A percentile compares a stretch with the other conserved stretches of the same genome.
These are phyloP conservation scores for Dissophora ornata DNA, from an alignment of 192 early-diverging fungal species.

Conservation along the genomic window DNA sequence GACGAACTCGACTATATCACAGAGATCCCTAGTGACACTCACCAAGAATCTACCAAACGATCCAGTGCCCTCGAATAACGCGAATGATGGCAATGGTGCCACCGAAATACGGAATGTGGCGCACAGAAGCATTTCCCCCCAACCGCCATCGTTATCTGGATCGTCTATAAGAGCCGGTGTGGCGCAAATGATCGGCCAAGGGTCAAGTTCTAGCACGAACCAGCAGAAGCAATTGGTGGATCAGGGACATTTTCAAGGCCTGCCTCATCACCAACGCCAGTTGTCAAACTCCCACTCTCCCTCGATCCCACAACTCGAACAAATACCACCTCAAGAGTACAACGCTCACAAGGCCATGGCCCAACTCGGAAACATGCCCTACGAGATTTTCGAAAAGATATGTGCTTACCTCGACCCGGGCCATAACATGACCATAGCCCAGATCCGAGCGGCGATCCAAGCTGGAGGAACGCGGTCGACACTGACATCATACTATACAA, in stretches of 20 bases:
- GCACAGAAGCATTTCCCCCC: neutral
- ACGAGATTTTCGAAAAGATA: slow-evolving; percentile 50
- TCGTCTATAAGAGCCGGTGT: no score
- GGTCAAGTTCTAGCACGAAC: no score
- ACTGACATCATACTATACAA: slow-evolving; percentile 11
- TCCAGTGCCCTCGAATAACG: neutral
- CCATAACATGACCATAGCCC: slow-evolving; percentile 24
- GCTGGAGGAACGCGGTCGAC: slow-evolving; percentile 21
- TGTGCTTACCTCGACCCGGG: slow-evolving; percentile 39
- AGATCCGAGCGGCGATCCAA: slow-evolving; percentile 31
- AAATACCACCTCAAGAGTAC: slow-evolving; percentile 6
- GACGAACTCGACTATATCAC: neutral
- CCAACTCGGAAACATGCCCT: slow-evolving; percentile 43
- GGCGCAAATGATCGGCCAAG: no score
- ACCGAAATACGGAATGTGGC: neutral
- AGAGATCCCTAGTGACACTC: neutral
- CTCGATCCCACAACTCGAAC: neutral
- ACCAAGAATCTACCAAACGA: neutral
- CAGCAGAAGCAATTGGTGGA: slow-evolving; percentile 5
- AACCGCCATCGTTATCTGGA: neutral
- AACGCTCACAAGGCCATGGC: slow-evolving; percentile 36
- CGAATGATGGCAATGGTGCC: slow-evolving; percentile 4
- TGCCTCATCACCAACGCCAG: neutral
- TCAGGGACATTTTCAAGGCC: neutral
- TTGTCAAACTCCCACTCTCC: neutral